phyloP scores from a whole-genome alignment of 768 basidiomycete species.

The Suillus placidus region DNA sequence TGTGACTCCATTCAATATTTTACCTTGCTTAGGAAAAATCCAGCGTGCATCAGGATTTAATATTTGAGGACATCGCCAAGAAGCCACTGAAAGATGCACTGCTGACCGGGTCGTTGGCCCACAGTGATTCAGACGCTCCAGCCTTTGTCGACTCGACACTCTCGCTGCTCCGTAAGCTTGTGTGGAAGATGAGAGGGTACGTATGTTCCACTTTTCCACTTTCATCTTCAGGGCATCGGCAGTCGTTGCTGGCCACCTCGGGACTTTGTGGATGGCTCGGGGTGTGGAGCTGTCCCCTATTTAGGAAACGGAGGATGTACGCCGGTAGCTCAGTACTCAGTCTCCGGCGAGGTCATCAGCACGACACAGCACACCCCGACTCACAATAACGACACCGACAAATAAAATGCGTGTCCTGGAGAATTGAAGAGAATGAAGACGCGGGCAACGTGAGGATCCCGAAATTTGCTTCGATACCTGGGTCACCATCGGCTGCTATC shows the following conservation, averaged over 20 bases:
- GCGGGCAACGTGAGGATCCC: too few species aligned
- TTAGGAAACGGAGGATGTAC: background rate
- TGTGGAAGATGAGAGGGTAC: background rate
- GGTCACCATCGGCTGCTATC: too few species aligned
- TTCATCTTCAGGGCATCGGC: background rate
- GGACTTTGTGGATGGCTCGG: background rate
- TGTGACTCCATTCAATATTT: too few species aligned
- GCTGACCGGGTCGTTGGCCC: background rate
- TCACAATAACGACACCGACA: too few species aligned
- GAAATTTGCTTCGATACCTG: too few species aligned
- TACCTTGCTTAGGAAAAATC: background rate
- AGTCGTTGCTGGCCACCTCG: background rate
- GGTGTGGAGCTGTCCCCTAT: background rate
- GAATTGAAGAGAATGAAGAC: background rate
- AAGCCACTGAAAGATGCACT: background rate
- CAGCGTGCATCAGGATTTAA: background rate
- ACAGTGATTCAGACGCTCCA: background rate
- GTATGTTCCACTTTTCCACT: too few species aligned
- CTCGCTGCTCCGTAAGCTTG: background rate
- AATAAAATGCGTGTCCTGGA: background rate
- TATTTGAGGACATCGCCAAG: background rate
- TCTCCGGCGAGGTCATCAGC: background rate
- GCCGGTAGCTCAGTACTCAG: background rate
- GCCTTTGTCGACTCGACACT: background rate
- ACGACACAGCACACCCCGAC: background rate